Evolutionary conservation across 2,329 filamentous ascomycete genomes (phyloP), one percentile per base, ranked within the genome.

Genomic region (Diaporthe sp.): DNA sequence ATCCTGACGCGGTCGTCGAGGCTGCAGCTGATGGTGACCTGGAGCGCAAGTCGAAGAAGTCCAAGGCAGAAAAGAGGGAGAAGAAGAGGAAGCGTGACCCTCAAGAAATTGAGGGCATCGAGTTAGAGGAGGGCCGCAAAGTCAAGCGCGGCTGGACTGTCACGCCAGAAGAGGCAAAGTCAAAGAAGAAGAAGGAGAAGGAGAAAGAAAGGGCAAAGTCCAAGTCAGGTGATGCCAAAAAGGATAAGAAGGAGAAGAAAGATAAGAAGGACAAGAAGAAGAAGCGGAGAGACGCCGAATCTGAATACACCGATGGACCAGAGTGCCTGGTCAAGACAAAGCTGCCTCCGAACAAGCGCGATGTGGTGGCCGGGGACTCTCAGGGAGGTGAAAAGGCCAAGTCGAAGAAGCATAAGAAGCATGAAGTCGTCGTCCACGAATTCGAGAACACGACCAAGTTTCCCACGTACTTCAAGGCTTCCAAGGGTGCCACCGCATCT

Each of bases 71-170:
- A 77, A 87, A 81, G 80, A 77, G 76, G 71, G 77, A 73, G 54
- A 82, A 79, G 68, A 79, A 77, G 78, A 47, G 75, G 58, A 91
- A 90, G 80, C 85, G 86, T 74, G 86, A 87, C 76, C 77, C 82
- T 79, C 83, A 91, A 80, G 83, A 91, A 17, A 81, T 91, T 79
- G 80, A 88, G 78, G 97, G 95, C 6, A 88, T 95, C 64, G 91
- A 94, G 80, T 85, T 99, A 52, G 89, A 92, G 8, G 87, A 91
- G 25, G 93, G 91, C 61, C 91, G 96, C 78, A 94, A 94, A 80
- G 92, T 98, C 76, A 97, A 97, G 87, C 89, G 96, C 76, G 96
- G 95, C 7, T 98, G 96, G 96, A 96, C 94, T 0, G 94, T 95
- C 76, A 88, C 92, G 1, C 85, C 87, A 30, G 85, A 86, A 28